Base-by-base conservation (phyloP, 2,329 filamentous ascomycete species). In the Trichoderma semiorbis region DNA sequence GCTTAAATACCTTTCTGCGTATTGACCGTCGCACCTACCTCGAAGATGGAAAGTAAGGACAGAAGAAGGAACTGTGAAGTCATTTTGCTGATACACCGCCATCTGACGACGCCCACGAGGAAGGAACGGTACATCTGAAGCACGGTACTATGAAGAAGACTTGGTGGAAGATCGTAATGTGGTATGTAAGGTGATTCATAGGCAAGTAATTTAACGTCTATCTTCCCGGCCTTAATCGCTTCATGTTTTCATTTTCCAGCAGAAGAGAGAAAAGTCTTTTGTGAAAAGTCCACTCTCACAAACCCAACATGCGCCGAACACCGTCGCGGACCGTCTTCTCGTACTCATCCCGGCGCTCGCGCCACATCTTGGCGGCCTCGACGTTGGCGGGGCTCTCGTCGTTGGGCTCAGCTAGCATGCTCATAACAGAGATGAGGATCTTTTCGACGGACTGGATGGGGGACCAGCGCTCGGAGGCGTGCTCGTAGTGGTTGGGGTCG, bases 391-490 rank as follows among this genome's bases (percentile, higher is more conserved):
- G 95, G 75, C 92, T 96, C 87, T 98, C 95, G 79, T 98, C 95
- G 82, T 98, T 98, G 73, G 95, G 95, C 83, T 97, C 95, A 1
- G 95, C 95, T 60, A 98, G 89, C 95, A 98, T 98, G 83, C 94
- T 97, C 92, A 98, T 98, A 73, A 98, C 95, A 62, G 91, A 94
- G 72, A 98, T 94, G 76, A 98, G 86, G 76, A 98, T 98, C 86
- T 98, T 98, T 84, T 98, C 96, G 76, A 98, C 95, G 72, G 92
- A 96, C 84, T 98, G 96, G 74, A 98, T 97, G 14, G 95, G 95
- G 32, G 92, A 95, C 95, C 95, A 98, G 74, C 95, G 91, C 85
- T 98, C 96, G 1, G 92, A 94, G 8, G 96, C 95, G 77, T 95
- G 93, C 83, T 98, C 95, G 87, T 98, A 98, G 85, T 97, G 95